Percentiles rank a stretch among this genome's conserved stretches.
phyloP scores from a whole-genome alignment of 257 asterid species.

The Primulina huaijiensis region DNA sequence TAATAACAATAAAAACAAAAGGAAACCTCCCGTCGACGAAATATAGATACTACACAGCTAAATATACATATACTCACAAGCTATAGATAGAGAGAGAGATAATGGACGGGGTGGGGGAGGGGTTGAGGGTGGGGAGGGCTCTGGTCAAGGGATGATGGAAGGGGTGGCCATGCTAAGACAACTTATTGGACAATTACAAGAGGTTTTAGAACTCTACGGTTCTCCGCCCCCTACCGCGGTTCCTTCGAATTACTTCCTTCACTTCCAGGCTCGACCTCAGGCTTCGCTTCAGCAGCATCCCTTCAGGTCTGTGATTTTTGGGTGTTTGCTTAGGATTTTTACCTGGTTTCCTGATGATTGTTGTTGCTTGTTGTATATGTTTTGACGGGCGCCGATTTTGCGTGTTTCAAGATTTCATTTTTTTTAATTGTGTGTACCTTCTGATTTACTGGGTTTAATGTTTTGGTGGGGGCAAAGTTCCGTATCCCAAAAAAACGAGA shows the following conservation, averaged over 20 bases:
- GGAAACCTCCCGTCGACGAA: conserved; percentile 13
- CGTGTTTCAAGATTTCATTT: neutral
- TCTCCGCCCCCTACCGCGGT: conserved; percentile 43
- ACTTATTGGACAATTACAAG: conserved; percentile 80
- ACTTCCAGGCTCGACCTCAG: conserved; percentile 43
- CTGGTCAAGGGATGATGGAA: conserved; percentile 51
- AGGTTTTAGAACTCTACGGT: conserved; percentile 63
- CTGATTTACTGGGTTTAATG: conserved; percentile 18
- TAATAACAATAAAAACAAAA: neutral
- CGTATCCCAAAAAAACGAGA: neutral
- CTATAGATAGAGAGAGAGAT: conserved; percentile 26
- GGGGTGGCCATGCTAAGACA: conserved; percentile 87
- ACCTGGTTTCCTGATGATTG: neutral
- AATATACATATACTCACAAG: conserved; percentile 27
- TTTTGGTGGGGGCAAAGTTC: neutral
- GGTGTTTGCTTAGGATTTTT: neutral
- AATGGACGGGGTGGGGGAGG: conserved; percentile 14
- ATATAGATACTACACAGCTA: neutral
- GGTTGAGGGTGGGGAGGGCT: conserved; percentile 7
- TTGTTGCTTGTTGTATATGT: neutral
- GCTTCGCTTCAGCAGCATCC: conserved; percentile 25
- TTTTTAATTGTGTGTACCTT: neutral
- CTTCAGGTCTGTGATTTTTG: conserved; percentile 43
- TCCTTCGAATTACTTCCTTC: conserved; percentile 53
- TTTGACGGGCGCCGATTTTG: conserved; percentile 2